Conservation (phyloP, 345 rosid species). For the Ailanthus altissimus region DNA sequence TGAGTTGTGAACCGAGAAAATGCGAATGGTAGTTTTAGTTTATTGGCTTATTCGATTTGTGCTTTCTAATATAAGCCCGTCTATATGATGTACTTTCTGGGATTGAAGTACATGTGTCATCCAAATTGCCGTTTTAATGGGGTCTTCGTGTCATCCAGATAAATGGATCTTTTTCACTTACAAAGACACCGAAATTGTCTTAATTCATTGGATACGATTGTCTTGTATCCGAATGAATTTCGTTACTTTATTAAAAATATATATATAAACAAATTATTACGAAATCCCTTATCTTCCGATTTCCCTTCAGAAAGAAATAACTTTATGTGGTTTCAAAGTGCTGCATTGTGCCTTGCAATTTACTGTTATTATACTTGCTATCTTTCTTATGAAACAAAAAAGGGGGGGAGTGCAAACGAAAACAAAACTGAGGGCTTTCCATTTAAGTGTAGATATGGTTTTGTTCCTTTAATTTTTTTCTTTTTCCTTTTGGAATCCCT, state of each 20-base stretch:
- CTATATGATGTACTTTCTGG: too few relatives aligned
- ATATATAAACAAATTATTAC: neutral
- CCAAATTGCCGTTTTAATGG: neutral
- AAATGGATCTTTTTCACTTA: neutral
- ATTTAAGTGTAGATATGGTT: too few relatives aligned
- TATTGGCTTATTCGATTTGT: neutral
- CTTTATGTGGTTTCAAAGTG: neutral
- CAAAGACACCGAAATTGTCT: neutral
- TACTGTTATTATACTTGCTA: neutral
- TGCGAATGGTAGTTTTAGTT: neutral
- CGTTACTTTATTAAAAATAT: neutral
- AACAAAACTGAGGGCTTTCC: neutral
- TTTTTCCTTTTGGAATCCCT: too few relatives aligned
- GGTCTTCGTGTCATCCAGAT: too few relatives aligned
- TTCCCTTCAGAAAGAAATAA: neutral
- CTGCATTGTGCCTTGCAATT: neutral
- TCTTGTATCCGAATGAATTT: neutral
- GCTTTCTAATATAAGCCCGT: neutral
- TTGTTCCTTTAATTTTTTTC: too few relatives aligned
- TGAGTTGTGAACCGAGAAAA: neutral
- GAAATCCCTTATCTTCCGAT: neutral
- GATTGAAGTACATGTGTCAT: constrained; percentile 5
- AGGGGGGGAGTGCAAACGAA: neutral
- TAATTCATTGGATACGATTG: neutral
- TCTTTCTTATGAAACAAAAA: neutral